Percentiles rank a stretch among this genome's conserved stretches.
Evolutionary conservation across 306 rosid genomes (phyloP).

Genomic region (Gynostemma pentaphyllum): DNA sequence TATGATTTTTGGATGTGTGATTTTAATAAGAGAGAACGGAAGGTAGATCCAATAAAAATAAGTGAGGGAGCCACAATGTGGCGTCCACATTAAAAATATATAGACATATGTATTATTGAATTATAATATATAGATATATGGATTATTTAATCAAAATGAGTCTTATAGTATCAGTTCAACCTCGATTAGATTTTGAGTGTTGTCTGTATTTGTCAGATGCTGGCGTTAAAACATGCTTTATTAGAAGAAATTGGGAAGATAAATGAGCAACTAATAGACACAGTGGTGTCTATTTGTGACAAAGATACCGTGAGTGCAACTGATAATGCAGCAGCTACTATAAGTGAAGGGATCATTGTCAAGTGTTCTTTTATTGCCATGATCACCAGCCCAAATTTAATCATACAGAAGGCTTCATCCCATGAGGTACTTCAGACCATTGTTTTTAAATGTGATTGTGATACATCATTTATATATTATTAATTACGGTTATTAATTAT

Average conservation of each 20-base stretch:
- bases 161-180: background rate
- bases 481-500: too few species aligned
- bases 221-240: conserved; percentile 64
- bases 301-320: conserved; percentile 57
- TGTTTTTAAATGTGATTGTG: background rate
- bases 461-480: background rate
- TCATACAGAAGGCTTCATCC: conserved; percentile 49
- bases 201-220: background rate
- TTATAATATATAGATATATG: background rate
- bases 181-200: background rate
- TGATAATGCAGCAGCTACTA: conserved; percentile 35
- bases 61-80: too few species aligned
- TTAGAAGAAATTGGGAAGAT: conserved; percentile 70
- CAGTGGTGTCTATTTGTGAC: conserved; percentile 52
- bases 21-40: too few species aligned
- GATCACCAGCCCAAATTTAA: conserved; percentile 61
- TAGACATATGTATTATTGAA: background rate
- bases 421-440: conserved; percentile 40
- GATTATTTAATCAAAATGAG: background rate
- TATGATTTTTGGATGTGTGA: too few species aligned
- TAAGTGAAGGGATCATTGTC: conserved; percentile 63
- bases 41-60: too few species aligned
- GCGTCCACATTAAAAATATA: too few species aligned
- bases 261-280: conserved; percentile 68
- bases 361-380: conserved; percentile 69